Evolutionary conservation across 2,329 filamentous ascomycete species (phyloP), one percentile per base, ranked within the genome.

Genomic region (Aspergillus sojae): DNA sequence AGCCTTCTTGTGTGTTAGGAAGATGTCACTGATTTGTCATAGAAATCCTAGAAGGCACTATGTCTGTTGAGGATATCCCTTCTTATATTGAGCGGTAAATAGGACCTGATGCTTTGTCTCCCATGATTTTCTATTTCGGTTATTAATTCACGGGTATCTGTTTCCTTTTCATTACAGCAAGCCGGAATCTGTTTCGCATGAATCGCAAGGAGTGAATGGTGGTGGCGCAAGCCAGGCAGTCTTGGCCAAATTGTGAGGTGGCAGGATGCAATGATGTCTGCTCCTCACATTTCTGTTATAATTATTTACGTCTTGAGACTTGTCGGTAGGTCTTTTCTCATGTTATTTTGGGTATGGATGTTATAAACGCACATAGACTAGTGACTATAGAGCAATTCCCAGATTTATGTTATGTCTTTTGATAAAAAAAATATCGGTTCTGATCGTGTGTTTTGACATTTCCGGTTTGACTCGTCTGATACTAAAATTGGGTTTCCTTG

Each of bases 1-100:
- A 39, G 50, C 45, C 16, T 54, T 34, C n/a, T 10, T 48, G 69
- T 6, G 16, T 58, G 46, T 12, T 58, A 45, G 61, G 65, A 68
- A 59, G 9, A 64, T 67, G 64, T 59, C 53, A 39, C 69, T 72
- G 52, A 76, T 62, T 1, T 46, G 52, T 10, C 34, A 46, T 65
- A 85, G 88, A 88, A 68, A 94, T 97, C 71, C 80, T 97, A 53
- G 86, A 92, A 70, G 92, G 92, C 65, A 88, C 87, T 68, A 88
- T 89, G 70, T 88, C 88, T 68, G 90, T 94, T 21, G 88, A 94
- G 67, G 91, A 96, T 70, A 93, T 97, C 71, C 92, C 93, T 28
- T 82, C 84, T 62, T 83, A 95, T 61, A 86, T 91, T 69, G 80
- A 81, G 72, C 75, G 75, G 69, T 78, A 79, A 76, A 71, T 71